Conservation (phyloP, 306 rosid genomes). For the Quercus alba region DNA sequence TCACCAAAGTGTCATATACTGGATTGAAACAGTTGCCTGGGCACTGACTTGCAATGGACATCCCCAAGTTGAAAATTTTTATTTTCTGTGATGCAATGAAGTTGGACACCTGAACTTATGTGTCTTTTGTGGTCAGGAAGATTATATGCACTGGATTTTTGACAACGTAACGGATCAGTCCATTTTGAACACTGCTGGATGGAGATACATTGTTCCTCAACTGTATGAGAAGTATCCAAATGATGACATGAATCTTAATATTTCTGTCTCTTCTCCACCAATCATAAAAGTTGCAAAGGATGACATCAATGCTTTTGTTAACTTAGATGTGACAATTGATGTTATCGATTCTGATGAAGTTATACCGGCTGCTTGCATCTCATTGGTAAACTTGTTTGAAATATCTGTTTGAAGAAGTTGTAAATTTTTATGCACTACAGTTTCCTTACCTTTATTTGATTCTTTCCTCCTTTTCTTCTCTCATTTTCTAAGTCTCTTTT, state of each 20-base stretch:
- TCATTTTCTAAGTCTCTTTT: not conserved
- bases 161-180: conserved; percentile 51
- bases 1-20: not conserved
- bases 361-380: conserved; percentile 69
- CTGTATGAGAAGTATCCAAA: conserved; percentile 74
- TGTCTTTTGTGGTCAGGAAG: conserved; percentile 30
- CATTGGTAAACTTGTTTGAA: conserved; percentile 55
- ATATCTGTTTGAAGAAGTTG: not conserved
- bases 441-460: not conserved
- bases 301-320: conserved; percentile 37
- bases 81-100: not conserved
- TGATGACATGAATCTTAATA: conserved; percentile 60
- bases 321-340: conserved; percentile 47
- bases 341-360: conserved; percentile 55
- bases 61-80: not conserved
- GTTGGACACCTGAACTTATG: not conserved
- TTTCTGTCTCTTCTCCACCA: conserved; percentile 66
- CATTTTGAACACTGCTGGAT: conserved; percentile 62
- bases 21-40: not conserved
- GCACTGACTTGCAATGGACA: not conserved
- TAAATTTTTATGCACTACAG: conserved; percentile 7
- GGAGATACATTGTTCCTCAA: conserved; percentile 80
- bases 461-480: conserved; percentile 4
- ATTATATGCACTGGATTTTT: conserved; percentile 56
- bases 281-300: conserved; percentile 37